A percentile compares a stretch with the other conserved stretches of the same genome.
Conservation (phyloP, 768 basidiomycete species). For the Rhodotorula sphaerocarpa region DNA sequence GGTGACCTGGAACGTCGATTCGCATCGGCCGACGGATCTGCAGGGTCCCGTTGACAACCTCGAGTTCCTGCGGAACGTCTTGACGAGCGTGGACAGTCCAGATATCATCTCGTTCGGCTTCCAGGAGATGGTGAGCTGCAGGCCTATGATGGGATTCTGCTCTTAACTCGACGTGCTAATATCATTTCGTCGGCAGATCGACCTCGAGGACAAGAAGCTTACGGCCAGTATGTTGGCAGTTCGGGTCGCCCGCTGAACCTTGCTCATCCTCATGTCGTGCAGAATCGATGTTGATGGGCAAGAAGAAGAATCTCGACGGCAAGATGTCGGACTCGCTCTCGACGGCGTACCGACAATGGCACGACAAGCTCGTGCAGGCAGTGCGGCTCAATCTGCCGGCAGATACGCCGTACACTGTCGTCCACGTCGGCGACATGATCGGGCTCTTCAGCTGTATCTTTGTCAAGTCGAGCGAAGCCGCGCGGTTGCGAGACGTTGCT, state of each 20-base stretch:
- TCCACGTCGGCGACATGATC: slow-evolving; percentile 80
- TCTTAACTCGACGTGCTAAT: not conserved
- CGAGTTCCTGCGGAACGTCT: slow-evolving; percentile 67
- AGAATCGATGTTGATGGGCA: slow-evolving; percentile 68
- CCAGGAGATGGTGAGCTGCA: slow-evolving; percentile 66
- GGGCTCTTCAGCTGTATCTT: slow-evolving; percentile 75
- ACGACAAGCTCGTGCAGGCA: slow-evolving; percentile 64
- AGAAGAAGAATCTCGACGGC: slow-evolving; percentile 58
- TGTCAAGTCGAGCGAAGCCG: slow-evolving; percentile 53
- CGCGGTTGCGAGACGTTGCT: slow-evolving; percentile 45
- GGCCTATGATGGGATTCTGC: no score
- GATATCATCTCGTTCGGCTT: slow-evolving; percentile 91
- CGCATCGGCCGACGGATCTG: slow-evolving; percentile 70
- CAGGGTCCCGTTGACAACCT: slow-evolving; percentile 58
- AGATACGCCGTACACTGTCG: slow-evolving; percentile 65
- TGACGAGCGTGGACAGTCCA: slow-evolving; percentile 63
- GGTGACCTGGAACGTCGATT: slow-evolving; percentile 88
- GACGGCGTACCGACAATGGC: slow-evolving; percentile 77
- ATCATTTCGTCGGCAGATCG: slow-evolving; percentile 50
- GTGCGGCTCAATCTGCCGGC: slow-evolving; percentile 67
- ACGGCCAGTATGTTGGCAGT: slow-evolving; percentile 53
- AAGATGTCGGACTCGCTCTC: slow-evolving; percentile 73
- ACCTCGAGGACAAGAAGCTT: slow-evolving; percentile 85
- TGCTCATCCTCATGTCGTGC: no score
- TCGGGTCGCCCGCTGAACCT: no score